Base-by-base conservation (phyloP, 179 eudicot species). In the Beta lomatogona region DNA sequence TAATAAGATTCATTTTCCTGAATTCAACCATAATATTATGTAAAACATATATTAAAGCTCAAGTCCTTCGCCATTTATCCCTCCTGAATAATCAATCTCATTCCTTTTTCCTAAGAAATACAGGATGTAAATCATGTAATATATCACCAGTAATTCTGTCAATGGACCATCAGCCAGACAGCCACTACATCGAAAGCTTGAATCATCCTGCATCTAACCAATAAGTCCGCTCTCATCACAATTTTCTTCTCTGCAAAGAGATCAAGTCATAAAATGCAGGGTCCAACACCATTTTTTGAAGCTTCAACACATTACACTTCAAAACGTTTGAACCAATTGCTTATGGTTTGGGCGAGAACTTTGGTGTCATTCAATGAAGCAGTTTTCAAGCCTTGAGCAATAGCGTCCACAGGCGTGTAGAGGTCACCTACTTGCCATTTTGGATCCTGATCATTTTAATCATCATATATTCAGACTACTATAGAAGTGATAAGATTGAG, bases 321-420 rank as follows among this genome's bases (percentile, higher is more conserved):
- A 45, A 91, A 83, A 53, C 79, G 79, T 73, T 84, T 83, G 77
- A 95, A 88, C 98, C 98, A 95, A 85, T 76, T 83, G 77, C 86
- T 78, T 53, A 93, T 85, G 71, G 97, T 91, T 79, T 86, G 87
- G 9, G 92, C 84, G 13, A 95, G 92, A 77, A 86, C 85, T 83
- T 85, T 90, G 22, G 89, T 91, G 82, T 95, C 97, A 41, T 88
- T 92, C 66, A 95, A 82, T 44, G 94, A 88, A n/a, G 88, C 77
- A 4, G 91, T 82, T 86, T 92, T 93, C 18, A 95, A 85, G n/a
- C 92, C 93, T 89, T 95, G 99, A 67, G 92, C 95, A 60, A 95
- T 84, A 6, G 99, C 98, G 81, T 95, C 99, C 80, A 89, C 95
- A 36, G 99, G 97, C 48, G 99, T 92, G 86, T 95, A 95, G 77